Percentiles rank a stretch among this genome's conserved stretches.
phyloP scores from a whole-genome alignment of 2,329 filamentous ascomycete species.

The Shiraia bambusicola region DNA sequence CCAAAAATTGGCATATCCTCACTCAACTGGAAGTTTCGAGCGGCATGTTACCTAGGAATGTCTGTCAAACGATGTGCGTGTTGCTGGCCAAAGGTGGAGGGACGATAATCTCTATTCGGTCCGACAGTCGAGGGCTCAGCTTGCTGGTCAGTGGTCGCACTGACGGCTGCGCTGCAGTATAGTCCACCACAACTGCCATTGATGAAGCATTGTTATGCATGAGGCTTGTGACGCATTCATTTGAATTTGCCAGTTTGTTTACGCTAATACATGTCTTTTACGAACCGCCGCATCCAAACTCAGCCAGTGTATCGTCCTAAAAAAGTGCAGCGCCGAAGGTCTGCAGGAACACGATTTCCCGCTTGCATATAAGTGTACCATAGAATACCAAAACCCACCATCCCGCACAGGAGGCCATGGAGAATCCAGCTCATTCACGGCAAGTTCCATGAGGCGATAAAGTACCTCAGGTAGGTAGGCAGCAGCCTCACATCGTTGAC shows the following conservation, averaged over 20 bases:
- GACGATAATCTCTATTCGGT: constrained; percentile 33
- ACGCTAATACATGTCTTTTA: neutral
- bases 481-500: no score
- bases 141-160: constrained; percentile 14
- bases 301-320: constrained; percentile 6
- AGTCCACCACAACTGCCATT: constrained; percentile 14
- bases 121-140: constrained; percentile 32
- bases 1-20: constrained; percentile 18
- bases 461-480: neutral
- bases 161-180: constrained; percentile 26
- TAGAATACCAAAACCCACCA: constrained; percentile 6
- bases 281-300: constrained; percentile 3
- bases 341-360: constrained; percentile 18
- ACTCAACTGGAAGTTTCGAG: constrained; percentile 21
- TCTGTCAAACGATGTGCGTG: constrained; percentile 22
- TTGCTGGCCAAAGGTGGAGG: constrained; percentile 29
- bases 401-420: constrained; percentile 1
- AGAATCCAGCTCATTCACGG: neutral
- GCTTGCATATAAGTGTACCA: constrained; percentile 16
- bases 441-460: constrained; percentile 2
- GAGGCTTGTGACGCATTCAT: constrained; percentile 22
- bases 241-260: constrained; percentile 13
- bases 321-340: constrained; percentile 6
- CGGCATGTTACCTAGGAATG: constrained; percentile 22
- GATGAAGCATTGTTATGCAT: neutral